phyloP scores from a whole-genome alignment of 23 red algal genomes.

The Gracilaria domingensis region DNA sequence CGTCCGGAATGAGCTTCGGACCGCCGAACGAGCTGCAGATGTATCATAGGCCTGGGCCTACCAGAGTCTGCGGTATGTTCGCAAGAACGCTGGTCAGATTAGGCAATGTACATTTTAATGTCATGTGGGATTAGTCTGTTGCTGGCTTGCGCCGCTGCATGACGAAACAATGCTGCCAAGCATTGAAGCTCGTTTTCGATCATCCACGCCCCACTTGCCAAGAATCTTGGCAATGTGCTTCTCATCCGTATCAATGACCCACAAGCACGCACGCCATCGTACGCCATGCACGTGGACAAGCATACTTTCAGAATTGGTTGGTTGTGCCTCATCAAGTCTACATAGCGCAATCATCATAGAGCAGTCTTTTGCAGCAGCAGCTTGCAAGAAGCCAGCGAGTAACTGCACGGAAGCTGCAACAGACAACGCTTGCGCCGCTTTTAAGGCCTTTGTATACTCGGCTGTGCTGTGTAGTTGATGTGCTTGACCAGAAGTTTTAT shows the following conservation, averaged over 20 bases:
- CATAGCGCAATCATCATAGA: slow-evolving; percentile 64
- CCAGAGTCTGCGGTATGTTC: too few species aligned
- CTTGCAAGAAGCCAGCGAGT: slow-evolving; percentile 59
- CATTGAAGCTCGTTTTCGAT: slow-evolving; percentile 39
- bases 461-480: slow-evolving; percentile 18
- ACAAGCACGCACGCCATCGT: slow-evolving; percentile 13
- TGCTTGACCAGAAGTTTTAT: slow-evolving; percentile 34
- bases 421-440: not conserved
- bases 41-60: too few species aligned
- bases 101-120: not conserved
- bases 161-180: slow-evolving; percentile 24
- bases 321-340: slow-evolving; percentile 9
- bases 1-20: too few species aligned
- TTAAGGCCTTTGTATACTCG: slow-evolving; percentile 15
- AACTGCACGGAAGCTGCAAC: slow-evolving; percentile 3
- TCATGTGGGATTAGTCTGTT: not conserved
- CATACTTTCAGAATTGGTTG: not conserved
- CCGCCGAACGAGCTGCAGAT: too few species aligned
- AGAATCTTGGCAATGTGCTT: slow-evolving; percentile 58
- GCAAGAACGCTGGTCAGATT: too few species aligned
- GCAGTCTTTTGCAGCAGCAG: slow-evolving; percentile 57
- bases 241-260: slow-evolving; percentile 54
- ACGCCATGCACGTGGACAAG: slow-evolving; percentile 35
- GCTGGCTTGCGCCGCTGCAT: slow-evolving; percentile 16
- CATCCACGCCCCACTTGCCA: slow-evolving; percentile 52